Evolutionary conservation across 495 filamentous ascomycete species (phyloP), one percentile per base, ranked within the genome.

Genomic region (Aspergillus baeticus): DNA sequence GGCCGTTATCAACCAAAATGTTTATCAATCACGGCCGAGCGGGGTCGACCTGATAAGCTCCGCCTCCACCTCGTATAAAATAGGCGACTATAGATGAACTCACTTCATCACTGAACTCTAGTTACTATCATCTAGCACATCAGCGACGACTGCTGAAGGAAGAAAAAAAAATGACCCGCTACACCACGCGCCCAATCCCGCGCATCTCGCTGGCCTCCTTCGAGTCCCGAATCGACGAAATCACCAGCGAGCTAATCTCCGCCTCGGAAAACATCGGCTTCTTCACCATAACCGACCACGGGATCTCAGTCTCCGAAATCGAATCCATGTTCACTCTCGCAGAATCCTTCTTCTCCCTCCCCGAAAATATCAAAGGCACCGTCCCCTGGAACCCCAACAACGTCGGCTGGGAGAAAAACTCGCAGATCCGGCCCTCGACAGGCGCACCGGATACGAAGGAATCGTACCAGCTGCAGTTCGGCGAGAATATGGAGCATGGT

Each of bases 201-300:
- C 75, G 73, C 34, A 85, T 88, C 69, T 85, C 82, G 2, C 70
- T 87, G 11, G 69, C 64, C 35, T 69, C 84, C 64, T 86, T 84
- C 65, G 66, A 76, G 21, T 42, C 59, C 17, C 77, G 84, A 15
- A 77, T 81, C 60, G 76, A 78, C 39, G 66, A 76, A 44, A 86
- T 87, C 47, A 81, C 81, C 3, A 29, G 56, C 1, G 63, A 84
- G 41, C 69, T 87, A n/a, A 62, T 84, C 41, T 23, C 69, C 33
- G 84, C 84, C 2, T 82, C 84, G 13, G 79, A 86, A 51, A 81
- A 77, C n/a, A 76, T 77, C 55, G 84, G 85, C 8, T 87, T 87
- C 74, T 87, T 88, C 71, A 76, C 73, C 15, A 51, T 87, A 1
- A 65, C 77, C 31, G 69, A 86, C 63, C 85, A 87, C 55, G 81